Base-by-base conservation (phyloP, 139 green algal species). In the Ettlia oleoabundans region DNA sequence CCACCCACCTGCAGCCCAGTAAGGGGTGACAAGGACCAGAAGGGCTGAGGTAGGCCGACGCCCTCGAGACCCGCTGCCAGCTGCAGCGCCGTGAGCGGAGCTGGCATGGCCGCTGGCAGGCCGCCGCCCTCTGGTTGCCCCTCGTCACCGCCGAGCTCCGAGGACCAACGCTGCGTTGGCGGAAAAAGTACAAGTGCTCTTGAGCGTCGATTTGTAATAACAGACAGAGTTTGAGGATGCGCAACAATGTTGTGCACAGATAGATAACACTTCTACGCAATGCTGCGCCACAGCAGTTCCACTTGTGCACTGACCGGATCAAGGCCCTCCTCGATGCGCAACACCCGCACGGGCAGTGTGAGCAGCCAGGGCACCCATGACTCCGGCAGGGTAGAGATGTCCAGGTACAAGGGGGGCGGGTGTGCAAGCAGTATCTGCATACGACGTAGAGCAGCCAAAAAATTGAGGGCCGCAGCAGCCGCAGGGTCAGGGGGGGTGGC, bases 311-410 rank as follows among this genome's bases (percentile, higher is more conserved):
- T n/a, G n/a, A 68, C 73, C 73, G 24, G 1, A 19, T 80, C 73
- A 0, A 55, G 10, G 3, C 53, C 37, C 7, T 51, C 35, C 35
- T 80, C 22, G 24, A 80, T 38, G 15, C 73, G 26, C 73, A 80
- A 35, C 52, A 61, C 42, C 2, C 19, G 30, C 22, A 80, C 35
- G 9, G 73, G 73, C 73, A 80, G 38, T 0, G 33, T 51, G 4
- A 33, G 28, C 22, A 80, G 51, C 52, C 73, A 67, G 24, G 73
- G 52, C 52, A 80, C 35, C 73, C 73, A 80, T 51, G 24, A 24
- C 4, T 53, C 37, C 4, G 73, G 73, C 6, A 80, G 33, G 0
- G 15, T 38, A 4, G 73, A 80, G 0, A 80, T 28, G 37, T 67
- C 73, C 1, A 80, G 73, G 37, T 68, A 32, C 0, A 67, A 4